Conservation (phyloP, 257 asterid genomes). For the Solanum rostratum region DNA sequence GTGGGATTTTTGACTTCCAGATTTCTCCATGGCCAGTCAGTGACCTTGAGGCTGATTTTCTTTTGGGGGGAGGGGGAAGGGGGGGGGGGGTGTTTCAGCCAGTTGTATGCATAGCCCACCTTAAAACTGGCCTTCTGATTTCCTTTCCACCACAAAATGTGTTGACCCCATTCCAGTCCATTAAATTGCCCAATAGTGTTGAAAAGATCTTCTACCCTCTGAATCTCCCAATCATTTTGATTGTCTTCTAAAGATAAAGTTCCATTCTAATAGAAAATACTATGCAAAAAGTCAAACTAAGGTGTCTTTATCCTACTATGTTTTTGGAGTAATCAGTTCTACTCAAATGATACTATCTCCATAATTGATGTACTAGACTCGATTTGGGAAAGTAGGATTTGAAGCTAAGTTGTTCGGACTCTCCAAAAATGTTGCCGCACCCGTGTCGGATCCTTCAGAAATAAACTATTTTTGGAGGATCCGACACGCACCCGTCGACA, state of each 20-base stretch:
- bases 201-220: not conserved
- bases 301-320: not conserved
- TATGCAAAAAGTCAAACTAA: not conserved
- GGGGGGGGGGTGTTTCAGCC: too few relatives aligned
- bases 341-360: not conserved
- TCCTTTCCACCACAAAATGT: not conserved
- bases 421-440: too few relatives aligned
- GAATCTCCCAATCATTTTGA: not conserved
- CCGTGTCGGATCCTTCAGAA: too few relatives aligned
- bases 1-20: not conserved
- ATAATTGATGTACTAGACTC: not conserved
- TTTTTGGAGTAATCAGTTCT: not conserved
- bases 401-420: too few relatives aligned
- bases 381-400: not conserved
- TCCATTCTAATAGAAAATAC: not conserved
- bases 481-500: too few relatives aligned
- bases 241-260: not conserved
- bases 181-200: not conserved
- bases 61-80: too few relatives aligned
- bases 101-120: not conserved
- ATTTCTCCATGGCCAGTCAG: not conserved
- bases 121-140: not conserved
- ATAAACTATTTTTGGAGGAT: too few relatives aligned
- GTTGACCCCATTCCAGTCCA: not conserved
- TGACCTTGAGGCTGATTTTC: not conserved